A percentile compares a stretch with the other conserved stretches of the same genome.
These are phyloP conservation scores for Waltergamsia citrina DNA, from an alignment of 2,329 filamentous ascomycete genomes.

Conservation along the genomic window DNA sequence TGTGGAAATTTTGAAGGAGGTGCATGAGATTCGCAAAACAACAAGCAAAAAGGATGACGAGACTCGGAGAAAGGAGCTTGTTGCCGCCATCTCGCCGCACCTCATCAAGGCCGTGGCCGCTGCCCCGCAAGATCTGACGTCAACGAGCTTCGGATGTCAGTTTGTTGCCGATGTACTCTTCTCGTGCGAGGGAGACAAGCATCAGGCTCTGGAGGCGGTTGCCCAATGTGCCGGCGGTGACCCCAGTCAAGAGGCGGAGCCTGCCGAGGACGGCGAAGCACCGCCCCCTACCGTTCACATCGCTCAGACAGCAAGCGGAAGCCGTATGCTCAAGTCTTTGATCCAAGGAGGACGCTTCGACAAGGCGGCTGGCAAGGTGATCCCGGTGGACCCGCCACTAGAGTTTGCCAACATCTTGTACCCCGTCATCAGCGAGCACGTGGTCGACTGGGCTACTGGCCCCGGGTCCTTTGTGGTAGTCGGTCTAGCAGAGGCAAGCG, in stretches of 20 bases:
- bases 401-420: constrained; percentile 79
- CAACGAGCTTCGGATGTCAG: constrained; percentile 77
- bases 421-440: constrained; percentile 62
- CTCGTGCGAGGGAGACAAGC: constrained; percentile 65
- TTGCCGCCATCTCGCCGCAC: constrained; percentile 62
- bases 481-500: constrained; percentile 64
- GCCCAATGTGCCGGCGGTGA: constrained; percentile 53
- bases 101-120: constrained; percentile 66
- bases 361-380: constrained; percentile 57
- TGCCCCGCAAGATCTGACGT: constrained; percentile 57
- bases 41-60: constrained; percentile 92
- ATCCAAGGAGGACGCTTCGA: constrained; percentile 87
- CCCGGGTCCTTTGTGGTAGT: constrained; percentile 81
- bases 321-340: constrained; percentile 82
- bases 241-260: constrained; percentile 29
- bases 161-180: constrained; percentile 78
- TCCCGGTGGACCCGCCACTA: constrained; percentile 65
- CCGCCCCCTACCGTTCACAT: constrained; percentile 34
- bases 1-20: constrained; percentile 62
- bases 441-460: constrained; percentile 78
- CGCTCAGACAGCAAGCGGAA: constrained; percentile 52
- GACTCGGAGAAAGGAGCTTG: constrained; percentile 64
- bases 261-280: constrained; percentile 24
- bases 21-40: constrained; percentile 67
- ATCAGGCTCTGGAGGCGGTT: constrained; percentile 60